Percentiles rank a stretch among this genome's conserved stretches.
Evolutionary conservation across 768 basidiomycete genomes (phyloP).

Genomic region (Suillus bovinus): DNA sequence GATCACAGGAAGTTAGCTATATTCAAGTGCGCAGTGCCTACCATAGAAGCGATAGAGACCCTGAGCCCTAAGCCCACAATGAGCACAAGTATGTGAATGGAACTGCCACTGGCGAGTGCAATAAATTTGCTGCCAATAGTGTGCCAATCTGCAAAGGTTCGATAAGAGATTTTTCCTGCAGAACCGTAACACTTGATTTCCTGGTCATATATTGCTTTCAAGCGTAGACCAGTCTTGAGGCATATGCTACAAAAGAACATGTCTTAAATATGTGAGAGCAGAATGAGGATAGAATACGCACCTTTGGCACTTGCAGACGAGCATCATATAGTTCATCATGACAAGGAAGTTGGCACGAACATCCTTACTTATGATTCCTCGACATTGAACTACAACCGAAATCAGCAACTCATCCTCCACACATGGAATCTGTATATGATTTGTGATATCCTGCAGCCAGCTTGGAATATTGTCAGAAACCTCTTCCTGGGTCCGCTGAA

Average conservation of each 20-base stretch:
- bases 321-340: background rate
- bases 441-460: background rate
- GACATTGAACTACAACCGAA: background rate
- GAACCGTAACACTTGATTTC: background rate
- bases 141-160: background rate
- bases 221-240: background rate
- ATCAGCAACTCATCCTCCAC: background rate
- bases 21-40: background rate
- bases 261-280: background rate
- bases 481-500: background rate
- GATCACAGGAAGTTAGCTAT: background rate
- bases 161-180: background rate
- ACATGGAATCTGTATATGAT: background rate
- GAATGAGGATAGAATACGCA: background rate
- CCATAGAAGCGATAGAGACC: background rate
- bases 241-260: background rate
- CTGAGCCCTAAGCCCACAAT: background rate
- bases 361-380: background rate
- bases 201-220: background rate
- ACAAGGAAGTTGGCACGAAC: background rate
- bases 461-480: background rate
- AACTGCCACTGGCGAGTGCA: background rate
- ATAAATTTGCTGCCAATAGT: background rate
- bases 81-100: background rate
- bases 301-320: background rate